Percentiles rank a stretch among this genome's conserved stretches.
phyloP scores from a whole-genome alignment of 441 rosid species.

The Populus hybrid region DNA sequence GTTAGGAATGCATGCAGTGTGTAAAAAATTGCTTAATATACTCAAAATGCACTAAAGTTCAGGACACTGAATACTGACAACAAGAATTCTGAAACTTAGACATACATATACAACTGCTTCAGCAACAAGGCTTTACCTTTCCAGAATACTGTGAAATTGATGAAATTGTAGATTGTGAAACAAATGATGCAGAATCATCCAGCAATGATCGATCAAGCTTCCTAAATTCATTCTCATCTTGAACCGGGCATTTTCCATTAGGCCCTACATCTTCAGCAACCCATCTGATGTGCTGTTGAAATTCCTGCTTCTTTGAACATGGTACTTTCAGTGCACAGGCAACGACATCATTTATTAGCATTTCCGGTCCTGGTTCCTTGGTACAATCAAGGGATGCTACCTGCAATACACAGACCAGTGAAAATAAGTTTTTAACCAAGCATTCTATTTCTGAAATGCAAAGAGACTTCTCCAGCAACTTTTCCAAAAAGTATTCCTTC shows the following conservation, averaged over 20 bases:
- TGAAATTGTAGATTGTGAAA: conserved; percentile 24
- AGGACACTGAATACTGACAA: conserved; percentile 1
- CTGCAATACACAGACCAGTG: conserved; percentile 27
- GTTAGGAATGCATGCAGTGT: neutral
- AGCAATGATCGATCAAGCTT: conserved; percentile 25
- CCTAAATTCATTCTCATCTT: conserved; percentile 21
- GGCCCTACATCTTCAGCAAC: conserved; percentile 24
- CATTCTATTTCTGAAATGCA: neutral
- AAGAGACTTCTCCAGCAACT: neutral
- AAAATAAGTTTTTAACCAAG: neutral
- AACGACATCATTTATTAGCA: conserved; percentile 26
- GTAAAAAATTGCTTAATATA: neutral
- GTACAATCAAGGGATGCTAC: conserved; percentile 39
- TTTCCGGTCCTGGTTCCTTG: conserved; percentile 32
- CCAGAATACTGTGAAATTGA: conserved; percentile 23
- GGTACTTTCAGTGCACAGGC: conserved; percentile 40
- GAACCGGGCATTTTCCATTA: conserved; percentile 50
- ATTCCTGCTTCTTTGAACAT: conserved; percentile 35
- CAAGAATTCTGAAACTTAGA: conserved; percentile 8
- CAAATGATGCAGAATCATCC: conserved; percentile 19
- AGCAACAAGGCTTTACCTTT: conserved; percentile 37
- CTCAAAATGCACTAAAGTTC: neutral
- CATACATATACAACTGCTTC: conserved; percentile 11
- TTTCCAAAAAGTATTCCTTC: neutral
- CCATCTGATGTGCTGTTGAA: conserved; percentile 31